These are phyloP conservation scores for Coemansia sp. DNA, from an alignment of 192 early-diverging fungal genomes.

Conservation along the genomic window DNA sequence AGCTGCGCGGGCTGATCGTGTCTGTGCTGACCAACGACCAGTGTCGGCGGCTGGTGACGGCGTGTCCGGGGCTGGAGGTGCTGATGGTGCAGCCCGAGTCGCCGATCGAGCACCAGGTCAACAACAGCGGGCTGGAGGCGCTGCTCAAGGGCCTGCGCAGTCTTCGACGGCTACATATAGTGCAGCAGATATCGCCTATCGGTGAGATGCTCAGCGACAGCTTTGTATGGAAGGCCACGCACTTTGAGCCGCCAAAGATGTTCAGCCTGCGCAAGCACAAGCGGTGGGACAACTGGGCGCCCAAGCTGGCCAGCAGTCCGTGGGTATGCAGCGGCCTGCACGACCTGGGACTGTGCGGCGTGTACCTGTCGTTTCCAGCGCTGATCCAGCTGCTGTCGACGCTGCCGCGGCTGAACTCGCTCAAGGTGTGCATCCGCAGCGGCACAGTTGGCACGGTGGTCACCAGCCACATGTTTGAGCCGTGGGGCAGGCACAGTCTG, in stretches of 20 bases:
- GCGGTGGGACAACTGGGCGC: constrained; percentile 55
- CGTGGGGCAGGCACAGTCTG: constrained; percentile 52
- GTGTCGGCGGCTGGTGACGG: constrained; percentile 28
- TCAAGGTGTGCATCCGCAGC: constrained; percentile 46
- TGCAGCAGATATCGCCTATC: constrained; percentile 56
- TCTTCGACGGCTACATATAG: constrained; percentile 43
- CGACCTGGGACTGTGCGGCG: constrained; percentile 50
- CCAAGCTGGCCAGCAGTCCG: constrained; percentile 56
- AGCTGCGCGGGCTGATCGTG: constrained; percentile 46
- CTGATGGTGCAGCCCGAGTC: constrained; percentile 55
- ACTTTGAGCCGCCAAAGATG: constrained; percentile 47
- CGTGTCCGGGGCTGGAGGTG: constrained; percentile 48
- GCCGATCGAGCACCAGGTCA: constrained; percentile 53
- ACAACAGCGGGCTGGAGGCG: constrained; percentile 52
- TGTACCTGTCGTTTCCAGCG: constrained; percentile 52
- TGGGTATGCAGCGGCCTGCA: constrained; percentile 39
- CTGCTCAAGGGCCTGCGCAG: constrained; percentile 39
- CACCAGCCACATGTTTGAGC: constrained; percentile 52
- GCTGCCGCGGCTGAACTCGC: constrained; percentile 35
- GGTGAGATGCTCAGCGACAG: constrained; percentile 56
- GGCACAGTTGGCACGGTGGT: constrained; percentile 42
- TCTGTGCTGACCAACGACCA: constrained; percentile 55
- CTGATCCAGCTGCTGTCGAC: constrained; percentile 54
- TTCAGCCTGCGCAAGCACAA: constrained; percentile 48
- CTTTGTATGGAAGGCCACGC: constrained; percentile 53